These are phyloP conservation scores for Penicillium sclerotigenum DNA, from an alignment of 2,329 filamentous ascomycete genomes.

Conservation along the genomic window DNA sequence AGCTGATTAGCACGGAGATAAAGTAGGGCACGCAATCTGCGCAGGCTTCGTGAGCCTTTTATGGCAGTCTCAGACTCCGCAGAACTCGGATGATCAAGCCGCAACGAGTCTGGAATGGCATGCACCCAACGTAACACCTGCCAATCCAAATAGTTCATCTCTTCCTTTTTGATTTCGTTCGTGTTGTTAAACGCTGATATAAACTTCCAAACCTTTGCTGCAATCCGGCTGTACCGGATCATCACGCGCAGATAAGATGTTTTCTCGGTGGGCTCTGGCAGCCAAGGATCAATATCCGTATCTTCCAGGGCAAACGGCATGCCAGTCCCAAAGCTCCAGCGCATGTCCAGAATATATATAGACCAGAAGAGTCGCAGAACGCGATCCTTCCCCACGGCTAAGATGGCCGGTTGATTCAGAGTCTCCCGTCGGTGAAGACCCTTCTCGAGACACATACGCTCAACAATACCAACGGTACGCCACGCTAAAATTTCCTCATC, in stretches of 20 bases:
- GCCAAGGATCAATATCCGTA: constrained; percentile 72
- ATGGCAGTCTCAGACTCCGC: constrained; percentile 42
- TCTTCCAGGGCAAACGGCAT: constrained; percentile 82
- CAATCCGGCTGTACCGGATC: constrained; percentile 78
- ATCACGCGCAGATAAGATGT: constrained; percentile 76
- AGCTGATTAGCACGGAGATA: constrained; percentile 88
- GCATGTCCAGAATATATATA: constrained; percentile 78
- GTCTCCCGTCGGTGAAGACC: constrained; percentile 78
- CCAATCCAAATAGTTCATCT: constrained; percentile 75
- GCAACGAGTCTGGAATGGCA: constrained; percentile 60
- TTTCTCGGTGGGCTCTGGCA: constrained; percentile 66
- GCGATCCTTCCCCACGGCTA: constrained; percentile 65
- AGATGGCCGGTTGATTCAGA: constrained; percentile 61
- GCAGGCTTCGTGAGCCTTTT: constrained; percentile 56
- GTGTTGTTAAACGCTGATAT: constrained; percentile 68
- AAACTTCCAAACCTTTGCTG: constrained; percentile 79
- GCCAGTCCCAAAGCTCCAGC: constrained; percentile 85
- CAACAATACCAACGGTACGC: constrained; percentile 83
- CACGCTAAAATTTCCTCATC: constrained; percentile 84
- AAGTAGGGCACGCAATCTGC: constrained; percentile 75
- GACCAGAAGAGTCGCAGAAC: constrained; percentile 80
- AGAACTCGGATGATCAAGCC: constrained; percentile 56
- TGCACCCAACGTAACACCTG: constrained; percentile 83
- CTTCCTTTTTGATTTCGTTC: constrained; percentile 64
- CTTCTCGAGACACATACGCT: constrained; percentile 72